These are phyloP conservation scores for Xylariaceae sp. DNA, from an alignment of 2,329 filamentous ascomycete genomes.

Conservation along the genomic window DNA sequence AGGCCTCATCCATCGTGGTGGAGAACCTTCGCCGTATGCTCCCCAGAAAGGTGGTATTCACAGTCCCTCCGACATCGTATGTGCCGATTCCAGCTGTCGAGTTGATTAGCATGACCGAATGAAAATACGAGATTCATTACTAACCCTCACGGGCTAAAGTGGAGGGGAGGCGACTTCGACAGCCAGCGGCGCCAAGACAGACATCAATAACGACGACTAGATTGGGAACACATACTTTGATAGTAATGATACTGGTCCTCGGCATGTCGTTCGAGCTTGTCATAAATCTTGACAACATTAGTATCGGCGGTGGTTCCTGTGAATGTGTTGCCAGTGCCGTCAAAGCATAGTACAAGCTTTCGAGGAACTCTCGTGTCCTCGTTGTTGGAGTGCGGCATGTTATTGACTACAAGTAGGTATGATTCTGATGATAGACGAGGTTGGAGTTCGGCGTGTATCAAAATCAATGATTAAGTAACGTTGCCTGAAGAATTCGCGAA, in stretches of 20 bases:
- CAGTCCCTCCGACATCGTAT: slow-evolving; percentile 38
- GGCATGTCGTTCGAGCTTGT: slow-evolving; percentile 40
- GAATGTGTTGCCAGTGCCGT: slow-evolving; percentile 45
- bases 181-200: no score
- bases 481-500: no score
- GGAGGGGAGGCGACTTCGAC: no score
- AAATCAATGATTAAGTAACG: no score
- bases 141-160: no score
- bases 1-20: slow-evolving; percentile 37
- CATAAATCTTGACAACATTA: slow-evolving; percentile 49
- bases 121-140: neutral
- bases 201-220: no score
- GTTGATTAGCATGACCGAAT: slow-evolving; percentile 1
- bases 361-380: no score
- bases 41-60: slow-evolving; percentile 33
- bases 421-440: no score
- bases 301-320: slow-evolving; percentile 44
- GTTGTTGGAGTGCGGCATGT: slow-evolving; percentile 13
- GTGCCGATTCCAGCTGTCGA: slow-evolving; percentile 43
- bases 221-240: slow-evolving; percentile 32
- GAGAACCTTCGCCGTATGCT: slow-evolving; percentile 32
- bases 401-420: no score
- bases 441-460: no score
- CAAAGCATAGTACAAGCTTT: slow-evolving; percentile 45
- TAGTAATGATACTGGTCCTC: slow-evolving; percentile 46